Percentiles rank a stretch among this genome's conserved stretches.
phyloP scores from a whole-genome alignment of 1,284 basidiomycete species.

The Marasmius tenuissimus region DNA sequence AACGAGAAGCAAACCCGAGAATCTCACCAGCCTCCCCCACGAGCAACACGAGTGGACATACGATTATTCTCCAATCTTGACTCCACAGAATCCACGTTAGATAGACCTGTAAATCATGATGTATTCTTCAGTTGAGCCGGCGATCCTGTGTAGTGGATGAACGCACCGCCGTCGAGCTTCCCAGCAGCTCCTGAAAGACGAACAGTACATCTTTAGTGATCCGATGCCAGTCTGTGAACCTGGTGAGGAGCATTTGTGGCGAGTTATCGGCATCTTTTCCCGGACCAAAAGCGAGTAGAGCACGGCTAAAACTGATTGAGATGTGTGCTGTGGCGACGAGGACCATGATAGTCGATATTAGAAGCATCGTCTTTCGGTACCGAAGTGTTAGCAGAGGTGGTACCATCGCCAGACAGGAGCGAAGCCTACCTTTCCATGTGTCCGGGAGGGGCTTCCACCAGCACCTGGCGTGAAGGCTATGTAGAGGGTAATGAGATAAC shows the following conservation, averaged over 20 bases:
- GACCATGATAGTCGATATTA: conserved; percentile 15
- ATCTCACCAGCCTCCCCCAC: background rate
- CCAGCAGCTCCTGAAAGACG: conserved; percentile 16
- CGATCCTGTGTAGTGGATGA: background rate
- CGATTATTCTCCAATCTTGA: background rate
- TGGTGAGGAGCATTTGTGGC: conserved; percentile 4
- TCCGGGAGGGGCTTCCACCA: no score
- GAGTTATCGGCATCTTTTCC: conserved; percentile 10
- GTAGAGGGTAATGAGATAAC: no score
- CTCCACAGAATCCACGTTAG: conserved; percentile 1
- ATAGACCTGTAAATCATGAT: background rate
- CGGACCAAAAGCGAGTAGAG: conserved; percentile 2
- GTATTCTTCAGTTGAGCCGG: background rate
- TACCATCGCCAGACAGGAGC: no score
- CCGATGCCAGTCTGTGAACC: conserved; percentile 14
- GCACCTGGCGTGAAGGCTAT: no score
- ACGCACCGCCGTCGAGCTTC: conserved; percentile 15
- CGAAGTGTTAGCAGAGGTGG: no score
- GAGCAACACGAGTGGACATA: background rate
- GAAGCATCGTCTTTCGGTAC: conserved; percentile 11
- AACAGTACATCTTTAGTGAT: conserved; percentile 17
- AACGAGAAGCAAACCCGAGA: no score
- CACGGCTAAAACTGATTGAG: conserved; percentile 13
- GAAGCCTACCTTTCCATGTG: no score
- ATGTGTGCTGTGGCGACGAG: conserved; percentile 18